phyloP scores from a whole-genome alignment of 148 eudicot genomes.

The Chenopodium formosanum region DNA sequence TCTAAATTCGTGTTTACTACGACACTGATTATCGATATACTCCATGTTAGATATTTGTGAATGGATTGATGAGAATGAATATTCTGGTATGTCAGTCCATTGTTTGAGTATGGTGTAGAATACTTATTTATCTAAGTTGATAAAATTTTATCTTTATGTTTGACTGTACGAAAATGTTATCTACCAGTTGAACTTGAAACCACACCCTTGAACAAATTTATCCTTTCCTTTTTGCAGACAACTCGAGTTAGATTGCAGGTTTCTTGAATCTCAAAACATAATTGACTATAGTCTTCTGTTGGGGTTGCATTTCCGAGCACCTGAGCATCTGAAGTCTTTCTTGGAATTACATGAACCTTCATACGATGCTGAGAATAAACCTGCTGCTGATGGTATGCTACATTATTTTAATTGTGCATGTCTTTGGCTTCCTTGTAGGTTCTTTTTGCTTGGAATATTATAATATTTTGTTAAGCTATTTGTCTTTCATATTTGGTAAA shows the following conservation, averaged over 20 bases:
- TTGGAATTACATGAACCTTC: constrained; percentile 47
- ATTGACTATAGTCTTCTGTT: constrained; percentile 86
- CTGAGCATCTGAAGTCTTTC: constrained; percentile 71
- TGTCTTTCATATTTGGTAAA: not conserved
- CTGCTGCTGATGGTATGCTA: constrained; percentile 38
- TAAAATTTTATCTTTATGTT: not conserved
- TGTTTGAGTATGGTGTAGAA: not conserved
- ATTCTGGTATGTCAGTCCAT: not conserved
- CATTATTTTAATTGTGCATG: not conserved
- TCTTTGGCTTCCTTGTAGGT: not conserved
- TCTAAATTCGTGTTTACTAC: not conserved
- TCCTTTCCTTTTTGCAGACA: constrained; percentile 52
- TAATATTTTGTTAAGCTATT: not conserved
- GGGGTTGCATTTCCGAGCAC: constrained; percentile 93
- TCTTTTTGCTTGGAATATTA: not conserved
- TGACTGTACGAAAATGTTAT: constrained; percentile 1
- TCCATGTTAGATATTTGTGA: not conserved
- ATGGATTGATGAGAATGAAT: not conserved
- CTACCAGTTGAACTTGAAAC: not conserved
- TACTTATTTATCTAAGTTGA: not conserved
- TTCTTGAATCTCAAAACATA: constrained; percentile 78
- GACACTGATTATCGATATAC: not conserved
- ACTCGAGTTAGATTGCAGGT: constrained; percentile 66
- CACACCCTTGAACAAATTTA: not conserved
- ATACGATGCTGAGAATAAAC: constrained; percentile 31